Evolutionary conservation across 1,284 basidiomycete species (phyloP).

Genomic region (Exobasidium rhododendri): DNA sequence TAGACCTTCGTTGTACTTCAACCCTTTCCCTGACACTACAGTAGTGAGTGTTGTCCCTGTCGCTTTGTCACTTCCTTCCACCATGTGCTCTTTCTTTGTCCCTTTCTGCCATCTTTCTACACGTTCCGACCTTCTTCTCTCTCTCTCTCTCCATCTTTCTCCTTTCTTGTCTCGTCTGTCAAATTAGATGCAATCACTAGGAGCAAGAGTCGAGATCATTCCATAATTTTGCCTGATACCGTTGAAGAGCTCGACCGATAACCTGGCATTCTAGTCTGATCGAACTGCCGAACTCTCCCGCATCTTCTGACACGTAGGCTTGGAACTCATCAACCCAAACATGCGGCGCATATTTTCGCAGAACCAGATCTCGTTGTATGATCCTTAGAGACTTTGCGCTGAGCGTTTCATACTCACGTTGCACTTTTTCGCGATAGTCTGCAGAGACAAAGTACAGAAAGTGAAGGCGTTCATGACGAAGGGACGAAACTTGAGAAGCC

Average conservation of each 20-base stretch:
- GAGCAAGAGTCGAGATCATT: too few relatives aligned
- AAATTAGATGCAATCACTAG: neutral
- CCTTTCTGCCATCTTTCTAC: too few relatives aligned
- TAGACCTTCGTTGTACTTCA: too few relatives aligned
- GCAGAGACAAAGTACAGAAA: constrained; percentile 45
- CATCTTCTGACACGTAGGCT: constrained; percentile 38
- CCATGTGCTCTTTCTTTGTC: too few relatives aligned
- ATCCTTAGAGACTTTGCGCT: constrained; percentile 25
- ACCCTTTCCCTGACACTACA: too few relatives aligned
- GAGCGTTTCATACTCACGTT: constrained; percentile 24
- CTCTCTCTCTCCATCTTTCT: neutral
- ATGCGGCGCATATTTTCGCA: constrained; percentile 39
- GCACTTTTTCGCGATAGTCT: constrained; percentile 28
- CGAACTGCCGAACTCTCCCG: constrained; percentile 5
- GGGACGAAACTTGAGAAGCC: constrained; percentile 27
- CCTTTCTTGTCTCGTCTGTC: neutral
- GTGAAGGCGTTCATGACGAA: constrained; percentile 47
- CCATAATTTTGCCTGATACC: neutral
- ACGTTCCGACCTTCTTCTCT: neutral
- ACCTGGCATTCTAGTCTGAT: neutral
- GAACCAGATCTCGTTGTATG: constrained; percentile 37
- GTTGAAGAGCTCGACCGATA: neutral
- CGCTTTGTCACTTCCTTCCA: too few relatives aligned
- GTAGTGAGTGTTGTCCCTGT: too few relatives aligned
- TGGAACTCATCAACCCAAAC: constrained; percentile 49